phyloP scores from a whole-genome alignment of 345 rosid genomes.

The Physaria fendleri region DNA sequence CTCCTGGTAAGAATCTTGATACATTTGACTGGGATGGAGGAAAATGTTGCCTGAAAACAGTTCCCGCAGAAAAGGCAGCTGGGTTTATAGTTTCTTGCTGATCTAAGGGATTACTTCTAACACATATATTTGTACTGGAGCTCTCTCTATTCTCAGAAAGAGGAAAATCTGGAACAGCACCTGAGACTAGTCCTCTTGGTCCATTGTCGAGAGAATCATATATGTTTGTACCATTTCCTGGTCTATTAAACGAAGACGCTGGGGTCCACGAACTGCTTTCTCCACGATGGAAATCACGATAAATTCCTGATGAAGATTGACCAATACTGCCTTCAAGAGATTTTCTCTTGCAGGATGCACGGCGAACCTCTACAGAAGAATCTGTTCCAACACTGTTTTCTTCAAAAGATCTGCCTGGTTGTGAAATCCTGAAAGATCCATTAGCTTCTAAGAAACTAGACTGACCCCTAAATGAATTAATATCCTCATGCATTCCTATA shows the following conservation, averaged over 20 bases:
- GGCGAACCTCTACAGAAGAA: conserved; percentile 51
- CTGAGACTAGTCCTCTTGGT: conserved; percentile 40
- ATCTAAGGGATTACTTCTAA: conserved; percentile 49
- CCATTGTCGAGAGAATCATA: conserved; percentile 37
- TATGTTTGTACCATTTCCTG: conserved; percentile 37
- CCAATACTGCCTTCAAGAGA: conserved; percentile 56
- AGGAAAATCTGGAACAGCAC: conserved; percentile 32
- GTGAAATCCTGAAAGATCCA: conserved; percentile 33
- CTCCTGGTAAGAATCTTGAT: conserved; percentile 39
- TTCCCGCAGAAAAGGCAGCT: conserved; percentile 45
- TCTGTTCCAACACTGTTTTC: conserved; percentile 45
- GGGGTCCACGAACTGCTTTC: conserved; percentile 52
- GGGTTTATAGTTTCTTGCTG: conserved; percentile 43
- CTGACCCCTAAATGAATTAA: conserved; percentile 35
- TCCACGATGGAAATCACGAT: conserved; percentile 43
- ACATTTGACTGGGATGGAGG: conserved; percentile 37
- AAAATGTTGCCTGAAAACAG: conserved; percentile 36
- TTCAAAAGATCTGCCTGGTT: conserved; percentile 13
- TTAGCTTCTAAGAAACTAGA: conserved; percentile 40
- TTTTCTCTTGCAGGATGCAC: conserved; percentile 73
- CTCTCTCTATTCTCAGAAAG: conserved; percentile 38
- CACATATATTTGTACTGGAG: conserved; percentile 49
- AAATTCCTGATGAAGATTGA: conserved; percentile 57
- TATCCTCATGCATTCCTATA: conserved; percentile 41
- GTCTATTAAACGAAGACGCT: conserved; percentile 32